A percentile compares a stretch with the other conserved stretches of the same genome.
phyloP scores from a whole-genome alignment of 441 rosid genomes.

The Populus tomentosa region DNA sequence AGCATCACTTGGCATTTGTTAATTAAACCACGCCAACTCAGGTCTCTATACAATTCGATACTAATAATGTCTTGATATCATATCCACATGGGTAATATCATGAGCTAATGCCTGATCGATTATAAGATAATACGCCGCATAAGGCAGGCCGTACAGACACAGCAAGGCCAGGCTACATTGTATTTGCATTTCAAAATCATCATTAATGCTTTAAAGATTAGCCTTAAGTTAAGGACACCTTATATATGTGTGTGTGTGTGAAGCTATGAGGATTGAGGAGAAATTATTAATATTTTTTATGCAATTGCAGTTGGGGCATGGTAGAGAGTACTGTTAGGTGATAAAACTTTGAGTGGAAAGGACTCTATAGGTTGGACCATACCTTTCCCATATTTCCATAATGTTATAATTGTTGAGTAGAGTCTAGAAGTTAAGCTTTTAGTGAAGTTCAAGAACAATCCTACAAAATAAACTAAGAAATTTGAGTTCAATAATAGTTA shows the following conservation, averaged over 20 bases:
- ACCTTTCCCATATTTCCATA: not conserved
- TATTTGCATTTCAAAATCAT: not conserved
- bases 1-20: slow-evolving; percentile 4
- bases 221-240: not conserved
- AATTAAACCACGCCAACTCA: slow-evolving; percentile 5
- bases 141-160: slow-evolving; percentile 29
- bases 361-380: not conserved
- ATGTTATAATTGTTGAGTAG: not conserved
- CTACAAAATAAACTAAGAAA: not conserved
- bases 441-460: not conserved
- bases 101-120: not conserved
- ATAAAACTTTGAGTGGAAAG: not conserved
- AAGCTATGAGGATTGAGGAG: not conserved
- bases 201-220: not conserved
- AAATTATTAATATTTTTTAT: not conserved
- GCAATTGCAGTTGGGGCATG: not conserved
- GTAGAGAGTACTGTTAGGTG: too few relatives aligned
- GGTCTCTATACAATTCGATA: not conserved
- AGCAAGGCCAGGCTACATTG: slow-evolving; percentile 10
- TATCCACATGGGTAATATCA: slow-evolving; percentile 17
- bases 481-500: not conserved
- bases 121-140: slow-evolving; percentile 11
- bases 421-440: not conserved
- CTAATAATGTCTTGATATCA: not conserved
- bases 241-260: too few relatives aligned